Evolutionary conservation across 2,329 filamentous ascomycete genomes (phyloP).

Genomic region (Trichoderma guizhouense): DNA sequence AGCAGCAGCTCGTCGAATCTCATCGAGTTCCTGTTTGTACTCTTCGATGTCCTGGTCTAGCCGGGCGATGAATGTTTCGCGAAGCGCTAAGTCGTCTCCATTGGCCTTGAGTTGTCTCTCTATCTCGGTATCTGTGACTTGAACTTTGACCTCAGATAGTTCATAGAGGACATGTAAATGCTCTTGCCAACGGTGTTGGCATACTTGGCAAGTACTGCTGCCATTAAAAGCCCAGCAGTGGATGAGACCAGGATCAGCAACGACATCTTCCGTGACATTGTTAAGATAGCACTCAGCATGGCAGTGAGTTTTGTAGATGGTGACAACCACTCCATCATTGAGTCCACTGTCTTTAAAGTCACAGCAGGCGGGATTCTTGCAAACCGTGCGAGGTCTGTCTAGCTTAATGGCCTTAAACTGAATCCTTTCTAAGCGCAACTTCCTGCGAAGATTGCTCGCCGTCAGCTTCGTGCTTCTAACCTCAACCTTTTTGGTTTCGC

Average conservation of each 20-base stretch:
- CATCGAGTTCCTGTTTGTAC: neutral
- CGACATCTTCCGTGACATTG: conserved; percentile 17
- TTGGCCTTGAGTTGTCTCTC: neutral
- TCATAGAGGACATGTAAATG: conserved; percentile 12
- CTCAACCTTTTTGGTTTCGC: neutral
- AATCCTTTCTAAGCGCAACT: conserved; percentile 1
- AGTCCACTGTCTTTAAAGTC: conserved; percentile 14
- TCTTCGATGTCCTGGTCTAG: neutral
- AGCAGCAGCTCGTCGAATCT: conserved; percentile 5
- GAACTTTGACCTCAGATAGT: neutral
- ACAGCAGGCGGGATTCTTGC: conserved; percentile 17
- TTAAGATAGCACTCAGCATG: conserved; percentile 18
- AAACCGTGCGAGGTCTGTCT: conserved; percentile 10
- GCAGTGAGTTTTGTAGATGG: conserved; percentile 21
- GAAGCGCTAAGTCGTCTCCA: neutral
- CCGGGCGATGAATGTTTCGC: neutral
- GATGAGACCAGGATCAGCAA: conserved; percentile 15
- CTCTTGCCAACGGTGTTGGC: conserved; percentile 11
- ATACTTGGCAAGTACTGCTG: no score
- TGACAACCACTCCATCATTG: neutral
- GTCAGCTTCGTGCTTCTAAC: neutral
- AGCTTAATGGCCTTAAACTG: neutral
- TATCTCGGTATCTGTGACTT: neutral
- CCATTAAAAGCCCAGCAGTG: neutral
- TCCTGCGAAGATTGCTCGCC: neutral